Conservation (phyloP, 495 filamentous ascomycete genomes). For the Saxophila tyrrhenica region DNA sequence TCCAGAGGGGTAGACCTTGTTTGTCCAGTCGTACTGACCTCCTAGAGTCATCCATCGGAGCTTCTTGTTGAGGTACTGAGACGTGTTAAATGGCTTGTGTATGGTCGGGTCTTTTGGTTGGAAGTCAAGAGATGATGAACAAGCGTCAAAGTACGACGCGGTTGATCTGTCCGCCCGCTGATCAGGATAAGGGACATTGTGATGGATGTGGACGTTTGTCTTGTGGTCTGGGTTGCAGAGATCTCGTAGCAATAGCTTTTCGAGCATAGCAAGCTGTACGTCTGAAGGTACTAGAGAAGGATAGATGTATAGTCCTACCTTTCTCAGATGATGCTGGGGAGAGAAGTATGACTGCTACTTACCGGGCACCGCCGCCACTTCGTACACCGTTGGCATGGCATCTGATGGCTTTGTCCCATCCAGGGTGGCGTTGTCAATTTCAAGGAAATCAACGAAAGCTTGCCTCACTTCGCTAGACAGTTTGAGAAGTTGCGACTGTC, state of each 20-base stretch:
- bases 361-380: conserved; percentile 6
- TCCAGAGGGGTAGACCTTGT: conserved; percentile 60
- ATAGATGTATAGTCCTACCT: conserved; percentile 59
- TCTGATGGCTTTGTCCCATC: no score
- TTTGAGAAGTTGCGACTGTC: neutral
- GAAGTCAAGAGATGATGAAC: conserved; percentile 25
- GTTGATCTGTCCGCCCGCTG: neutral
- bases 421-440: neutral
- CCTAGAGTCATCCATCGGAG: conserved; percentile 90
- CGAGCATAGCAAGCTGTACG: conserved; percentile 57
- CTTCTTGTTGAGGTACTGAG: conserved; percentile 57
- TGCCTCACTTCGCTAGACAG: neutral
- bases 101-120: conserved; percentile 51
- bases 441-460: neutral
- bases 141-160: conserved; percentile 40
- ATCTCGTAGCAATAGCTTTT: conserved; percentile 64
- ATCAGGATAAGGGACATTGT: conserved; percentile 59
- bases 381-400: no score
- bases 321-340: neutral
- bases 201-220: conserved; percentile 81
- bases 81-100: conserved; percentile 58
- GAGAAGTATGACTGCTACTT: neutral
- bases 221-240: conserved; percentile 61
- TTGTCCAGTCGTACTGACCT: conserved; percentile 90
- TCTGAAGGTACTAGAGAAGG: conserved; percentile 58